Evolutionary conservation across 192 early-diverging fungal genomes (phyloP), one percentile per base, ranked within the genome.

Genomic region (Polychytrium aggregatum): DNA sequence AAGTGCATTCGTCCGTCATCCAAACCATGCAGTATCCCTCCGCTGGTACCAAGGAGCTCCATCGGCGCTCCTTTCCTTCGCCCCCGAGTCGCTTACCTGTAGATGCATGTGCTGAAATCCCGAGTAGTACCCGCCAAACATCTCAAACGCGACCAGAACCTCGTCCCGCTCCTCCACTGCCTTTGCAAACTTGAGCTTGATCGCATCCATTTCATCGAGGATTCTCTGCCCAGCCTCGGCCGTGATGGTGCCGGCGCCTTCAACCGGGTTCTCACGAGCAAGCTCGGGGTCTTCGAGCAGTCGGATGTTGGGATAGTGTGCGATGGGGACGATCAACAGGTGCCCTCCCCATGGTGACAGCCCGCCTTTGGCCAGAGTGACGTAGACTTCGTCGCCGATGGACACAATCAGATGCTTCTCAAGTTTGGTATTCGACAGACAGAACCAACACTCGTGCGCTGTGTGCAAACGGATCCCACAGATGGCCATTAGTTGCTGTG

Each of bases 361-460:
- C 21, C 82, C 78, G n/a, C 94, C 94, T 66, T 93, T 95, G 27
- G 94, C 81, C 50, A 89, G 64, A 11, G 92, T 81, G 28, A 86
- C 43, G 51, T 97, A 97, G 6, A 79, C 67, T 46, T 94, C 84
- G 17, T 68, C 64, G 3, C 82, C 84, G 60, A 95, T 85, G 1
- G 83, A 78, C 1, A 83, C 76, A 56, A 97, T 88, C 48, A 97
- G 68, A 41, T 94, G 90, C 63, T 90, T 88, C 55, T 84, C 86
- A 21, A 92, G 65, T 33, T 84, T 81, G 1, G 93, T 91, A 52
- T 89, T 92, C 0, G 88, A 75, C 39, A 97, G 67, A 59, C 94
- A 97, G 63, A 97, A 97, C 94, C 94, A 97, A 65, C 94, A 97
- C 3, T 80, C 69, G 26, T 54, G 33, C 16, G 64, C 62, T 68